Conservation (phyloP, 495 filamentous ascomycete species). For the Acidomyces sp. region DNA sequence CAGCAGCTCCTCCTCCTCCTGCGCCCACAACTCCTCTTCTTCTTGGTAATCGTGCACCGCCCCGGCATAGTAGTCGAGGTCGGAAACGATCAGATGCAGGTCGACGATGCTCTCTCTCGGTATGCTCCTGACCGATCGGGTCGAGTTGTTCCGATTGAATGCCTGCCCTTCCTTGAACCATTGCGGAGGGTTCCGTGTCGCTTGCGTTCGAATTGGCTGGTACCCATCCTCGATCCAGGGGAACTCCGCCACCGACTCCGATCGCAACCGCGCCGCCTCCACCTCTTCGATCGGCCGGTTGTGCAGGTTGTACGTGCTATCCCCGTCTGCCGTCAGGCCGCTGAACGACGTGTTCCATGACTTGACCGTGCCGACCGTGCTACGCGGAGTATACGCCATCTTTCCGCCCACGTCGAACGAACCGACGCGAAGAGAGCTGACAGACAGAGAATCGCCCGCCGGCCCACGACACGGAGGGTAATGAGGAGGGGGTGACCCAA, state of each 20-base stretch:
- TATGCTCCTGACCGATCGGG: constrained; percentile 15
- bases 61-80: constrained; percentile 19
- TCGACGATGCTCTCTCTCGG: constrained; percentile 18
- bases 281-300: constrained; percentile 17
- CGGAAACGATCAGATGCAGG: constrained; percentile 18
- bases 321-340: constrained; percentile 9
- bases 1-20: constrained; percentile 15
- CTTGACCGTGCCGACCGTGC: constrained; percentile 19
- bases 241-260: constrained; percentile 18
- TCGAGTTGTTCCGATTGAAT: constrained; percentile 12
- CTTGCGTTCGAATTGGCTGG: constrained; percentile 16
- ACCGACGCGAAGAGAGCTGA: no score
- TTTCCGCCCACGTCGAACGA: no score
- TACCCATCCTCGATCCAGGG: constrained; percentile 17
- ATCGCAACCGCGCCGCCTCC: constrained; percentile 13
- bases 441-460: no score
- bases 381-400: constrained; percentile 17
- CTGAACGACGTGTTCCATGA: constrained; percentile 17
- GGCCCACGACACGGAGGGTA: no score
- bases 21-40: constrained; percentile 14
- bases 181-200: constrained; percentile 8
- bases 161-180: constrained; percentile 18
- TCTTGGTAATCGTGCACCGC: constrained; percentile 18
- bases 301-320: constrained; percentile 7
- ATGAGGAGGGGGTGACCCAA: no score